Evolutionary conservation across 1,284 basidiomycete genomes (phyloP), one percentile per base, ranked within the genome.

Genomic region (Phylloporus gajari): DNA sequence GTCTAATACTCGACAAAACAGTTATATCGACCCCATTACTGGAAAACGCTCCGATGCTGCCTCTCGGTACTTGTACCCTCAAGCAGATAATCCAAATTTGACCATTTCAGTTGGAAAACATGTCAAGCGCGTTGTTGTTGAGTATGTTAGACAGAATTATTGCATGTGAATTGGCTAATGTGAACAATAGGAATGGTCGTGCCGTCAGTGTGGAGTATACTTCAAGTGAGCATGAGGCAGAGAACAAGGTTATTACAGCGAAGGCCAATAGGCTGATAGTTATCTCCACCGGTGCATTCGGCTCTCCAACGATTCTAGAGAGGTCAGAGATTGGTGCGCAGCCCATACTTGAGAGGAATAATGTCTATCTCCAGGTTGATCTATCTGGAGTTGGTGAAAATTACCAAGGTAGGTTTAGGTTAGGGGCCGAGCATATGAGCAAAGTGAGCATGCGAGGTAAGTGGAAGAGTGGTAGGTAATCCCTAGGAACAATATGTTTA

Each of bases 11-110:
- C 25, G 11, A 17, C 15, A 35, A 8, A 42, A 46, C 66, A 78
- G 89, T 75, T 92, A 88, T 79, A 84, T 91, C n/a, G 84, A 89
- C 70, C 78, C 75, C 0, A 74, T 82, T 35, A 89, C 86, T 0
- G 91, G 91, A 40, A 86, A 76, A 63, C 88, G 91, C 17, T 91
- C 87, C 0, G 91, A 92, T 75, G 77, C 87, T 6, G 86, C 91
- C 2, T 89, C 91, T 74, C 72, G 86, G 73, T 91, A 88, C 72
- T 80, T 92, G 21, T 92, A 92, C 76, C 88, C 87, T 53, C 85
- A 89, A 66, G 72, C 78, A 4, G 74, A 80, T n/a, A 85, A 85
- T 67, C 80, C 83, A 35, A 89, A 88, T 65, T 70, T 90, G 13
- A 77, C 78, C 9, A 82, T 90, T 25, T 40, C 84, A 6, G 79